Conservation (phyloP, 768 basidiomycete genomes). For the Boletales sp. region DNA sequence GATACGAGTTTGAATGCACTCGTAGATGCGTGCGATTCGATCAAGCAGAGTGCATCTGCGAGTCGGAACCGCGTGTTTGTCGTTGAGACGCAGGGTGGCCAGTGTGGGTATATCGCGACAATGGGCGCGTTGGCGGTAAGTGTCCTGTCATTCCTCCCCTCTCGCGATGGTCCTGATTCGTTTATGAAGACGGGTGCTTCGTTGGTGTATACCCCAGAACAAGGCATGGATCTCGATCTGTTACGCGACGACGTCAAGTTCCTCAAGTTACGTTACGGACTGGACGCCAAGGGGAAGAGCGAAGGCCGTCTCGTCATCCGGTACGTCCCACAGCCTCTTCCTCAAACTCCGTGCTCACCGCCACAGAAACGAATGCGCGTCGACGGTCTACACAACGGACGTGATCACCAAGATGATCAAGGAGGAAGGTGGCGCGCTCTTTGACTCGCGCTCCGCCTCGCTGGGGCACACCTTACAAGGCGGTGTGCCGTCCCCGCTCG, state of each 20-base stretch:
- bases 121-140: conserved; percentile 93
- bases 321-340: conserved; percentile 42
- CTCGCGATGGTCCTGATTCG: not conserved
- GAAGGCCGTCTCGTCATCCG: conserved; percentile 93
- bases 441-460: conserved; percentile 93
- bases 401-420: conserved; percentile 91
- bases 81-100: conserved; percentile 96
- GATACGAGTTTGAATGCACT: conserved; percentile 98
- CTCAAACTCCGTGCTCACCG: not conserved
- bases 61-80: conserved; percentile 96
- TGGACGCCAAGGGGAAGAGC: conserved; percentile 85
- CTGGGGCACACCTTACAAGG: conserved; percentile 97
- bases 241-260: conserved; percentile 83
- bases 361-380: conserved; percentile 78
- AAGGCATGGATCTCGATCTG: conserved; percentile 78
- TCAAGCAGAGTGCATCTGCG: conserved; percentile 97
- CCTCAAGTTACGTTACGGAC: conserved; percentile 77
- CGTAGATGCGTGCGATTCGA: conserved; percentile 96
- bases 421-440: conserved; percentile 89
- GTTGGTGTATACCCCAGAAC: conserved; percentile 92
- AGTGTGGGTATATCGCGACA: conserved; percentile 93
- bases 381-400: conserved; percentile 85
- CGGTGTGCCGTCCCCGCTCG: conserved; percentile 90
- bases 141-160: conserved; percentile 6
- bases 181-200: conserved; percentile 75